Conservation (phyloP, 257 asterid species). For the Mitragyna speciosa region DNA sequence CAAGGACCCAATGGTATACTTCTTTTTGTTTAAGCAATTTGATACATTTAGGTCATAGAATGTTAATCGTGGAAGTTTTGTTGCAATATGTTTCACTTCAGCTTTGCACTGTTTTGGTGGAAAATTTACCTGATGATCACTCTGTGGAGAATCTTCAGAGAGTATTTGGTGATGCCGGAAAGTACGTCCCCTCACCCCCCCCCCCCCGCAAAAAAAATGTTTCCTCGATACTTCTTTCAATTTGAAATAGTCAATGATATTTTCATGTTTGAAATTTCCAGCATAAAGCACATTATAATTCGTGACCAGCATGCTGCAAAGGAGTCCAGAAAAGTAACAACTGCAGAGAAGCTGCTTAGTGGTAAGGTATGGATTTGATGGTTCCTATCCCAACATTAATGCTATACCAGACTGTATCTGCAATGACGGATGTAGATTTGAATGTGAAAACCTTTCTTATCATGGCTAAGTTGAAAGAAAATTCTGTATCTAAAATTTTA, state of each 20-base stretch:
- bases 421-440: not conserved
- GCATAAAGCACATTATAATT: constrained; percentile 61
- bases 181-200: constrained; percentile 42
- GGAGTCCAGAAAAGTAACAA: constrained; percentile 60
- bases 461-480: not conserved
- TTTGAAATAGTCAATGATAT: constrained; percentile 6
- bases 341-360: constrained; percentile 84
- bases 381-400: not conserved
- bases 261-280: constrained; percentile 33
- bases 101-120: constrained; percentile 93
- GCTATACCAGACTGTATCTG: not conserved
- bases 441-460: not conserved
- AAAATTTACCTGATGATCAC: constrained; percentile 93
- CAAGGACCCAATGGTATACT: constrained; percentile 77
- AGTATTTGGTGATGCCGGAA: constrained; percentile 88
- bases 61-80: not conserved
- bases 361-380: constrained; percentile 61
- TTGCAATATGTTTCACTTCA: constrained; percentile 25
- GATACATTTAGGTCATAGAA: not conserved
- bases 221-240: constrained; percentile 2
- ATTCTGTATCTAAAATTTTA: not conserved
- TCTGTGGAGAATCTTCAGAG: constrained; percentile 77
- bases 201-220: not conserved
- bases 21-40: constrained; percentile 16
- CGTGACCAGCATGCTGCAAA: constrained; percentile 73